Conservation (phyloP, 2,329 filamentous ascomycete species). For the Colletotrichum acutatum region DNA sequence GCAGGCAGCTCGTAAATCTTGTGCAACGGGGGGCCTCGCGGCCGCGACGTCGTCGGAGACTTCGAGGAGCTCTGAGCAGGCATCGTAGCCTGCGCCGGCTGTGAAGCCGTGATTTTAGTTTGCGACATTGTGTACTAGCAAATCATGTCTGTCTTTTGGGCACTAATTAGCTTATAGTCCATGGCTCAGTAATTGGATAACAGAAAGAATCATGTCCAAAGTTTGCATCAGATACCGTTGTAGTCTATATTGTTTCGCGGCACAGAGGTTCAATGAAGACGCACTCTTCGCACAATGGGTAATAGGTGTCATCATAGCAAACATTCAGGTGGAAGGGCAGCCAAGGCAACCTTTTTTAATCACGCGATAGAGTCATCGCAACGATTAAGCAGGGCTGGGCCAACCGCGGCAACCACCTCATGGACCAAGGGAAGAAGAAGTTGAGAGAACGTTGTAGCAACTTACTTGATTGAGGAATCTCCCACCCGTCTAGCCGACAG, state of each 20-base stretch:
- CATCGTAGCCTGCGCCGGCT: conserved; percentile 18
- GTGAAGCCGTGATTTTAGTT: conserved; percentile 38
- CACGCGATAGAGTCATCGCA: neutral
- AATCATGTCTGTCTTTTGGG: conserved; percentile 60
- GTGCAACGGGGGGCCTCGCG: conserved; percentile 61
- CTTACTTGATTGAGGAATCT: conserved; percentile 38
- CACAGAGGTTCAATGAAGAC: conserved; percentile 70
- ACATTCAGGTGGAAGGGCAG: conserved; percentile 37
- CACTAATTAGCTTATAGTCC: conserved; percentile 34
- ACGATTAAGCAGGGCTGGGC: neutral
- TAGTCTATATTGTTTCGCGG: conserved; percentile 82
- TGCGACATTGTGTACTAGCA: conserved; percentile 56
- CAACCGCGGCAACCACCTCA: neutral
- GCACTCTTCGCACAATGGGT: conserved; percentile 67
- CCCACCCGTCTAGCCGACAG: conserved; percentile 37
- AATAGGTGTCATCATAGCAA: conserved; percentile 69
- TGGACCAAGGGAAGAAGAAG: conserved; percentile 27
- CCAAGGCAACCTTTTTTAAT: conserved; percentile 24
- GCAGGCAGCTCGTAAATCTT: conserved; percentile 85
- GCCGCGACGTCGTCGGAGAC: conserved; percentile 38
- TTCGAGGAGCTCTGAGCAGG: conserved; percentile 37
- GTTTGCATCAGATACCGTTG: conserved; percentile 91
- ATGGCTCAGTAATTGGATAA: neutral
- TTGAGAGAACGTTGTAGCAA: conserved; percentile 14
- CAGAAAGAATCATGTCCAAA: conserved; percentile 34